These are phyloP conservation scores for Xerocomus amazonicus DNA, from an alignment of 1,284 basidiomycete genomes.

Conservation along the genomic window DNA sequence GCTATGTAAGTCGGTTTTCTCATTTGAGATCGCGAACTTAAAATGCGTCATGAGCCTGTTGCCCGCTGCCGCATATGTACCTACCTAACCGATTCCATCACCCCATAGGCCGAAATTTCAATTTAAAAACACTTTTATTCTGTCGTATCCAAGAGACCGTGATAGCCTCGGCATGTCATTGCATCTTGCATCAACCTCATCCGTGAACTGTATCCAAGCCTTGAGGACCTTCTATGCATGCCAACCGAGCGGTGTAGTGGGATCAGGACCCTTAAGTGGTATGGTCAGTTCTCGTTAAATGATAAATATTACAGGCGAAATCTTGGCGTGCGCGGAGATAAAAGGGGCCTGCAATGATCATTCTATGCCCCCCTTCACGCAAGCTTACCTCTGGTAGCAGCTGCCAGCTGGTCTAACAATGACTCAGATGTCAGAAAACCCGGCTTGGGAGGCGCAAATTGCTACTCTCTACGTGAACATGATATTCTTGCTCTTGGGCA, in stretches of 20 bases:
- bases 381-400: neutral
- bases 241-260: neutral
- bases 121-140: no score
- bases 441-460: neutral
- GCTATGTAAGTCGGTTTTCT: no score
- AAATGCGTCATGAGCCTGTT: no score
- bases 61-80: no score
- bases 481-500: constrained; percentile 12
- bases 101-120: no score
- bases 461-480: neutral
- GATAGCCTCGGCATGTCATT: no score
- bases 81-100: no score
- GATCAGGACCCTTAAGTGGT: no score
- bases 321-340: neutral
- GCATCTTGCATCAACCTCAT: no score
- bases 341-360: neutral
- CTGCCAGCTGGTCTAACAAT: constrained; percentile 2
- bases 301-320: neutral
- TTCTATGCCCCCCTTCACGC: no score
- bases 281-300: neutral
- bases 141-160: neutral
- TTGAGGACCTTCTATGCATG: neutral
- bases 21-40: no score
- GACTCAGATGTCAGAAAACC: constrained; percentile 14
- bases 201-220: neutral